Base-by-base conservation (phyloP, 2,329 filamentous ascomycete genomes). In the Aureobasidium musti region DNA sequence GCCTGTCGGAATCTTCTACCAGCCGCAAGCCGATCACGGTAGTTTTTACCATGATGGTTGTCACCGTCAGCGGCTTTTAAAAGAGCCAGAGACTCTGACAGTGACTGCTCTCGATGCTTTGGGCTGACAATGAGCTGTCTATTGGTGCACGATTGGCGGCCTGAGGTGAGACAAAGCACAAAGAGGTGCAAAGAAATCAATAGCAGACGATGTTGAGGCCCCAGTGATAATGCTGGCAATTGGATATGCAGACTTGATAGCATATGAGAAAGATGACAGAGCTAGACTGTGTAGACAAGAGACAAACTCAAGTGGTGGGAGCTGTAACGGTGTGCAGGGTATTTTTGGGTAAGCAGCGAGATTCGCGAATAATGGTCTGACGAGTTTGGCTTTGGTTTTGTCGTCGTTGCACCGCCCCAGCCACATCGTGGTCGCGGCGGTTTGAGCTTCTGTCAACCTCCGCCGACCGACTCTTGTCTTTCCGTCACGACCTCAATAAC, bases 381-480 rank as follows among this genome's bases (percentile, higher is more conserved):
- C 39, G 28, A 19, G 56, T 60, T 60, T 45, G 39, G 41, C 23
- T 35, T 60, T 30, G 39, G 39, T 47, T 45, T 54, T 37, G 33
- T 54, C 49, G 49, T 52, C 49, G 56, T 41, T 49, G 57, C 45
- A 39, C 59, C 39, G 59, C 59, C 57, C 45, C 59, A 41, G 45
- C 45, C 59, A 63, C 45, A 63, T 50, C 57, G 19, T 35, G 39
- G 21, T 57, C 54, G 37, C 56, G 56, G 56, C 57, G 39, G 30
- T 37, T 47, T 61, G 57, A 61, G 43, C 57, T 61, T 61, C 57
- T 49, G 43, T 49, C 57, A 35, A 53, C 60, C 30, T 52, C 60
- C 47, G 33, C 19, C 61, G n/a, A 23, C 49, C 59, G 39, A 63
- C 59, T 35, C 26, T 39, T 43, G 6, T 52, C 49, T 52, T 28